Evolutionary conservation across 1,284 basidiomycete species (phyloP), one percentile per base, ranked within the genome.

Genomic region (Microbotryum scabiosae): DNA sequence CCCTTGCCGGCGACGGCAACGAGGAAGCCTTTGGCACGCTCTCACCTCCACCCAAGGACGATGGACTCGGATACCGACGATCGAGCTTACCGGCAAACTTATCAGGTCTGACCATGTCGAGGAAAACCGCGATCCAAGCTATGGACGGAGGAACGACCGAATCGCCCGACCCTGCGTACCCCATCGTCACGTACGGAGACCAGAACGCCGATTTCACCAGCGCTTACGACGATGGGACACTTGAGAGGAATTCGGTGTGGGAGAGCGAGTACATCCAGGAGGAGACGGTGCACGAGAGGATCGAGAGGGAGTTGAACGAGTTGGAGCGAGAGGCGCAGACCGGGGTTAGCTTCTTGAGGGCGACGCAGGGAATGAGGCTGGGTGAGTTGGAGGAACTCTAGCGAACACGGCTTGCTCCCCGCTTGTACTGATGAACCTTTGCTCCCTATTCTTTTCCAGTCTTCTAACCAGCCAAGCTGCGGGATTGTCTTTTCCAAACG

Each of bases 211-310:
- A 45, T 23, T 32, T 3, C 46, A 32, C 8, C 16, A n/a, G 43
- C 20, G 21, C 14, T 28, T 16, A 20, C 47, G 58, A 16, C 14
- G 16, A 16, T 14, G 25, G 52, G 32, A 10, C 50, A 9, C 25
- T 36, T 25, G 54, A 47, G 5, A 51, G n/a, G 10, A 46, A 56
- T 4, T 56, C 23, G 18, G 45, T 26, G 2, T 50, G 51, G 5
- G 46, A 51, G 26, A 51, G 54, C 7, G 48, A 54, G 1, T 59
- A 60, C 6, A 56, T 44, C 47, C 56, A 63, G 18, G 66, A 66
- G n/a, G 67, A 68, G 46, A 68, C 64, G 23, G 62, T 68, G 25
- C 62, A 66, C 18, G 64, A 68, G 47, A 57, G 64, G 21, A 68
- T 68, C 41, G 62, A 64, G 54, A 46, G 67, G 12, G 67, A 68